phyloP scores from a whole-genome alignment of 352 stramenopile genomes.

The Globisporangium cylindrosporum region DNA sequence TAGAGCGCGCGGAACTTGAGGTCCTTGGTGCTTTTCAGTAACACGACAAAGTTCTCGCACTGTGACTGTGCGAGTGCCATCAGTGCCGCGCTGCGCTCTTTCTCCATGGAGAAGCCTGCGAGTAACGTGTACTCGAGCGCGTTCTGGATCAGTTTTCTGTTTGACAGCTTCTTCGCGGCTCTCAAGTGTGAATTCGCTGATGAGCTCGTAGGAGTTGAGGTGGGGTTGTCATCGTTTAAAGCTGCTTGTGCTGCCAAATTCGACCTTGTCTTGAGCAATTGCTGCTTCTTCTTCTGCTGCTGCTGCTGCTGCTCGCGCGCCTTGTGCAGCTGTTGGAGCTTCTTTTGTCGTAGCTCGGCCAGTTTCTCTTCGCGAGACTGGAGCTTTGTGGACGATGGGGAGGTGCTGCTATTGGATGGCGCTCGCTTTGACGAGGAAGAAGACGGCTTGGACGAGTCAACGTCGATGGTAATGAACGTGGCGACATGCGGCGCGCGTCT shows the following conservation, averaged over 20 bases:
- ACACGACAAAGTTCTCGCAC: conserved; percentile 71
- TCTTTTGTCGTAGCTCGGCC: conserved; percentile 51
- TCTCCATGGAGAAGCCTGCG: conserved; percentile 57
- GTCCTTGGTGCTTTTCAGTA: conserved; percentile 71
- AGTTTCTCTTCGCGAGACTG: conserved; percentile 21
- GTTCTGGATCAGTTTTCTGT: conserved; percentile 74
- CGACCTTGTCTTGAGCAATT: conserved; percentile 2
- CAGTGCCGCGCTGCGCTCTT: conserved; percentile 45
- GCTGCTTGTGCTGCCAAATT: not conserved
- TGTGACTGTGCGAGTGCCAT: conserved; percentile 38
- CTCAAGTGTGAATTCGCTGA: not conserved
- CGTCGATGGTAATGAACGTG: conserved; percentile 21
- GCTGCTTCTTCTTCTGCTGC: conserved; percentile 15
- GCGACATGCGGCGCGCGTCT: conserved; percentile 13
- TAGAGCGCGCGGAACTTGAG: conserved; percentile 77
- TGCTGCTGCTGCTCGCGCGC: conserved; percentile 32
- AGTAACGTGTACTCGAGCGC: conserved; percentile 77
- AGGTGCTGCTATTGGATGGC: not conserved
- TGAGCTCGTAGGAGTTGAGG: not conserved
- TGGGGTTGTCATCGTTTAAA: not conserved
- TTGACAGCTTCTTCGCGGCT: conserved; percentile 44
- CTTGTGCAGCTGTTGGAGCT: conserved; percentile 61
- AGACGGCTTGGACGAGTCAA: not conserved
- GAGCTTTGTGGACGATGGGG: not conserved
- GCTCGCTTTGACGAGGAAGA: not conserved